Percentiles rank a stretch among this genome's conserved stretches.
phyloP scores from a whole-genome alignment of 176 grass and related monocot genomes.

The maize (Zea mays) region DNA sequence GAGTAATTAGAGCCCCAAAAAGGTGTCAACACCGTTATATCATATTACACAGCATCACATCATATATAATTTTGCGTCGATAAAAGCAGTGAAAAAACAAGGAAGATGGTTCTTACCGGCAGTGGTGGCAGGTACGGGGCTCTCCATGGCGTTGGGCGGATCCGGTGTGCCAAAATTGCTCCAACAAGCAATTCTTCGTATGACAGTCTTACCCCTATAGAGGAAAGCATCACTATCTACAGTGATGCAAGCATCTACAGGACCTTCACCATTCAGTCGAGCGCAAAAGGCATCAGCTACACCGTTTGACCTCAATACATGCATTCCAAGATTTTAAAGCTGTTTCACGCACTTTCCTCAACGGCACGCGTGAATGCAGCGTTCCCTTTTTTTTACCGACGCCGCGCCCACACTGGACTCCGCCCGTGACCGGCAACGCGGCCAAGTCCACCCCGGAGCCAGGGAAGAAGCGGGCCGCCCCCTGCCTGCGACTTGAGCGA shows the following conservation, averaged over 20 bases:
- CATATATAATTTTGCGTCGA: no score
- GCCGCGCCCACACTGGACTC: conserved; percentile 19
- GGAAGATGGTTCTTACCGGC: no score
- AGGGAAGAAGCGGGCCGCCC: conserved; percentile 77
- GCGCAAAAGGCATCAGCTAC: conserved; percentile 93
- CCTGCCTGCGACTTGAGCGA: conserved; percentile 77
- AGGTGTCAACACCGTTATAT: no score
- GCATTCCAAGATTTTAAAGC: conserved; percentile 84
- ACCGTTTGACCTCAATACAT: conserved; percentile 61
- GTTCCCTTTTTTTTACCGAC: conserved; percentile 46
- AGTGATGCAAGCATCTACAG: conserved; percentile 92
- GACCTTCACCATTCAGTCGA: conserved; percentile 74
- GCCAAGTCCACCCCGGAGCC: conserved; percentile 59
- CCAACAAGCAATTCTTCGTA: background rate
- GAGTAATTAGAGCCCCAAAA: no score
- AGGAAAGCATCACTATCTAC: conserved; percentile 93
- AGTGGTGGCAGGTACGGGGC: no score
- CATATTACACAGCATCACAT: no score
- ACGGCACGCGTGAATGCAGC: conserved; percentile 52
- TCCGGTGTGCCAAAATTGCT: no score
- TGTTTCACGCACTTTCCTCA: conserved; percentile 67
- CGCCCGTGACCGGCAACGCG: conserved; percentile 38
- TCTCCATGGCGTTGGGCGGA: no score
- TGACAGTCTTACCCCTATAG: conserved; percentile 80
- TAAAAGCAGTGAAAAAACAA: no score